A percentile compares a stretch with the other conserved stretches of the same genome.
phyloP scores from a whole-genome alignment of 2,329 filamentous ascomycete species.

The Talaromyces sp. region DNA sequence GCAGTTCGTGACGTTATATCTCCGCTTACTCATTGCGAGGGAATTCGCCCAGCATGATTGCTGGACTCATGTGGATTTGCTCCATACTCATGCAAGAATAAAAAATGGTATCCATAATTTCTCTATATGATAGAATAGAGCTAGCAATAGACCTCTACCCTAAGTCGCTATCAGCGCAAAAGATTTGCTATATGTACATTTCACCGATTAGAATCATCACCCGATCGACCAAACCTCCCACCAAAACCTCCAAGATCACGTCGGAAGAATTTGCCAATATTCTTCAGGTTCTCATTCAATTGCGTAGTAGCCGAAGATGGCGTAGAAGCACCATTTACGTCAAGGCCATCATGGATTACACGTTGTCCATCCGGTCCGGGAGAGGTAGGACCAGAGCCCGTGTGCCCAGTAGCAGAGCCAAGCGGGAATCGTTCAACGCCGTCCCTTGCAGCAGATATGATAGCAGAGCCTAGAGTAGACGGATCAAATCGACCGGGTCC shows the following conservation, averaged over 20 bases:
- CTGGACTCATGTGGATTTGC: too few relatives aligned
- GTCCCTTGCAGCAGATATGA: slow-evolving; percentile 83
- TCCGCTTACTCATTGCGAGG: not conserved
- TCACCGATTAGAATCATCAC: slow-evolving; percentile 27
- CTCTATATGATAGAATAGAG: not conserved
- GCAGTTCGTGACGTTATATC: not conserved
- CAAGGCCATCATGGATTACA: slow-evolving; percentile 7
- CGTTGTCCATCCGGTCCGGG: slow-evolving; percentile 12
- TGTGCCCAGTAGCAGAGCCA: slow-evolving; percentile 33
- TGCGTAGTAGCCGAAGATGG: slow-evolving; percentile 55
- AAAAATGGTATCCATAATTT: not conserved
- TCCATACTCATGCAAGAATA: not conserved
- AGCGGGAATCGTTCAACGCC: slow-evolving; percentile 67
- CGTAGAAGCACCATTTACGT: slow-evolving; percentile 28
- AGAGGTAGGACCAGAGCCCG: slow-evolving; percentile 14
- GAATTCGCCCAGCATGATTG: not conserved
- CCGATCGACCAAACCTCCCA: slow-evolving; percentile 60
- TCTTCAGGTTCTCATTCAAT: slow-evolving; percentile 90
- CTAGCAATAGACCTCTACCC: not conserved
- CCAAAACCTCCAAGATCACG: slow-evolving; percentile 77
- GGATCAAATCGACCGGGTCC: slow-evolving; percentile 68
- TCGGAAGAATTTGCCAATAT: slow-evolving; percentile 93
- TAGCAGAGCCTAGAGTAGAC: slow-evolving; percentile 75
- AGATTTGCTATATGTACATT: not conserved
- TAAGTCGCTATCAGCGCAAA: not conserved